phyloP scores from a whole-genome alignment of 805 yeast species.

The Cyberlindnera suaveolens region DNA sequence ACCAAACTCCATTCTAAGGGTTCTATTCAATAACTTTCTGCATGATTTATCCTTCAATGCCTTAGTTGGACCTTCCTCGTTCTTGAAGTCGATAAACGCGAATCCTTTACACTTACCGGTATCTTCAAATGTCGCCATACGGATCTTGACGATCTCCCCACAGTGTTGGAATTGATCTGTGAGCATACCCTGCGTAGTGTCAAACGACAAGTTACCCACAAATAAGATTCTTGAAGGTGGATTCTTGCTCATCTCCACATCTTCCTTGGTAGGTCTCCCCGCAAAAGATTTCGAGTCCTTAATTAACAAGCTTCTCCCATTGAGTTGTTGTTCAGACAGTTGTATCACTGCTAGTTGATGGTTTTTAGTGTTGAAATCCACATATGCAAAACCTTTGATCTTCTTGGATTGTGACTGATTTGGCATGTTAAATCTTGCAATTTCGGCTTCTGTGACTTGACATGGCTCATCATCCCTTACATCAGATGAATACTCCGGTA shows the following conservation, averaged over 20 bases:
- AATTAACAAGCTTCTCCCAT: slow-evolving; percentile 81
- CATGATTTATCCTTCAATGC: slow-evolving; percentile 73
- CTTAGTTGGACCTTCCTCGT: slow-evolving; percentile 72
- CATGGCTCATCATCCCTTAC: slow-evolving; percentile 26
- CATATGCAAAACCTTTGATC: slow-evolving; percentile 82
- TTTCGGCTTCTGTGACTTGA: slow-evolving; percentile 47
- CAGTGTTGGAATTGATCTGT: slow-evolving; percentile 84
- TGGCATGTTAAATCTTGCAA: slow-evolving; percentile 80
- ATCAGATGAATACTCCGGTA: slow-evolving; percentile 24
- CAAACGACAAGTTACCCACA: slow-evolving; percentile 90
- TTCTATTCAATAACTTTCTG: slow-evolving; percentile 63
- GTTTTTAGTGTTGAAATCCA: slow-evolving; percentile 61
- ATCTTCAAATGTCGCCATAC: slow-evolving; percentile 99
- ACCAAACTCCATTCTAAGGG: slow-evolving; percentile 83
- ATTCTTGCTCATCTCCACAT: slow-evolving; percentile 51
- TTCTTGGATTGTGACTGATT: slow-evolving; percentile 46
- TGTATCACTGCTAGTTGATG: slow-evolving; percentile 59
- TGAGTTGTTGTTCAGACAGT: slow-evolving; percentile 65
- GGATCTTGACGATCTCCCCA: slow-evolving; percentile 75
- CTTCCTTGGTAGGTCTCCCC: slow-evolving; percentile 72
- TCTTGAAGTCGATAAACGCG: slow-evolving; percentile 82
- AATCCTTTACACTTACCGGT: slow-evolving; percentile 95
- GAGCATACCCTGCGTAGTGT: slow-evolving; percentile 74
- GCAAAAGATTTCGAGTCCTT: slow-evolving; percentile 76
- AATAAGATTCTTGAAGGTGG: slow-evolving; percentile 87